Evolutionary conservation across 495 filamentous ascomycete species (phyloP).

Genomic region (Trichoderma gamsii): DNA sequence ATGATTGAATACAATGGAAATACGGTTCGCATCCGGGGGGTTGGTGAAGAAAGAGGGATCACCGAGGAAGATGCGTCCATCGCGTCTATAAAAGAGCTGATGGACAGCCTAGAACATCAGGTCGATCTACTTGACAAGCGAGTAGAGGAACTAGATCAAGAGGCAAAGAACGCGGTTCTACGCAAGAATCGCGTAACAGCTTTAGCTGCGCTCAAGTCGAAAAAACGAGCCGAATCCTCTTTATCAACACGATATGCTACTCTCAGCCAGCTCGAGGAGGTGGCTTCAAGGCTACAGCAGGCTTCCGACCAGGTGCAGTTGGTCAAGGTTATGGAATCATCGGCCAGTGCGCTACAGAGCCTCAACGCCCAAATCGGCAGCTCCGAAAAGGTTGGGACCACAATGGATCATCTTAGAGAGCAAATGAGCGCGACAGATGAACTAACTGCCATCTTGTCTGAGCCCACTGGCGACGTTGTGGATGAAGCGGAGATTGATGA

Average conservation of each 20-base stretch:
- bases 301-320: slow-evolving; percentile 77
- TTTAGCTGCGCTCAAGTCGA: slow-evolving; percentile 68
- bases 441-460: slow-evolving; percentile 59
- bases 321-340: slow-evolving; percentile 72
- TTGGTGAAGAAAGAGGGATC: slow-evolving; percentile 44
- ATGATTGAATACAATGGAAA: slow-evolving; percentile 58
- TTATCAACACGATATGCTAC: slow-evolving; percentile 63
- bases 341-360: slow-evolving; percentile 58
- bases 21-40: slow-evolving; percentile 66
- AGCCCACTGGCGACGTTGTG: slow-evolving; percentile 40
- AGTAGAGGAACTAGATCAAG: slow-evolving; percentile 51
- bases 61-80: slow-evolving; percentile 73
- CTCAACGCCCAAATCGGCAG: slow-evolving; percentile 77
- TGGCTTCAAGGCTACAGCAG: slow-evolving; percentile 74
- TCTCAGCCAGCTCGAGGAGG: slow-evolving; percentile 73
- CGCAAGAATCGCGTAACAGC: slow-evolving; percentile 69
- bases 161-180: slow-evolving; percentile 61
- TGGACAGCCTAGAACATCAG: slow-evolving; percentile 56
- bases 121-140: slow-evolving; percentile 41
- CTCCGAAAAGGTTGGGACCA: slow-evolving; percentile 64
- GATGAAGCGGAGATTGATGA: slow-evolving; percentile 86
- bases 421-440: slow-evolving; percentile 82
- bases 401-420: slow-evolving; percentile 66
- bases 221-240: slow-evolving; percentile 69
- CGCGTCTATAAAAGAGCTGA: slow-evolving; percentile 65